phyloP scores from a whole-genome alignment of 768 basidiomycete species.

The Hygrocybe punicea region DNA sequence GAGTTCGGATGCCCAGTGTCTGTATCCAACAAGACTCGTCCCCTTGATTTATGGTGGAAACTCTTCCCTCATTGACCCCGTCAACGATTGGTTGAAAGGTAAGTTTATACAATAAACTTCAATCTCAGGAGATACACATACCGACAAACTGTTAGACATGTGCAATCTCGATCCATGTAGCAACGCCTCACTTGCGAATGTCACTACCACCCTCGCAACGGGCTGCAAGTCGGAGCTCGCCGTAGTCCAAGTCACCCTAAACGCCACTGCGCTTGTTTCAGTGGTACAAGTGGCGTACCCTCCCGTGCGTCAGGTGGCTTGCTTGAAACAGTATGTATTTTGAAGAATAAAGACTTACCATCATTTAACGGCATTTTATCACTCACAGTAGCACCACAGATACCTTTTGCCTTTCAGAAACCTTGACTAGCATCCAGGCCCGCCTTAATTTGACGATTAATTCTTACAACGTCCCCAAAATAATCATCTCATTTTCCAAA shows the following conservation, averaged over 20 bases:
- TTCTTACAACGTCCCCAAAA: slow-evolving; percentile 25
- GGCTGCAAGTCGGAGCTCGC: slow-evolving; percentile 44
- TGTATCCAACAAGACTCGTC: slow-evolving; percentile 47
- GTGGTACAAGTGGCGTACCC: slow-evolving; percentile 57
- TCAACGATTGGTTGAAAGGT: slow-evolving; percentile 60
- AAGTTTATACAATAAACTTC: neutral
- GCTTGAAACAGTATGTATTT: slow-evolving; percentile 60
- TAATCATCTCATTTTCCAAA: neutral
- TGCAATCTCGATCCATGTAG: slow-evolving; percentile 53
- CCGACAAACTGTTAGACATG: slow-evolving; percentile 17
- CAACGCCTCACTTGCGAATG: slow-evolving; percentile 54
- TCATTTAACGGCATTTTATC: neutral
- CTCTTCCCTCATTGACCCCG: slow-evolving; percentile 43
- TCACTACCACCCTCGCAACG: slow-evolving; percentile 51
- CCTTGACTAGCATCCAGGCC: slow-evolving; percentile 50
- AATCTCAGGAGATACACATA: neutral
- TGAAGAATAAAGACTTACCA: neutral
- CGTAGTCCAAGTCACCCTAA: slow-evolving; percentile 25
- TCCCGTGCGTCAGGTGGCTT: slow-evolving; percentile 50
- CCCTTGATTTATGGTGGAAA: slow-evolving; percentile 35
- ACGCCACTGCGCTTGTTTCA: slow-evolving; percentile 27
- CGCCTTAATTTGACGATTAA: slow-evolving; percentile 38
- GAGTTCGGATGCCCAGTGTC: slow-evolving; percentile 47
- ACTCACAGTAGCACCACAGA: neutral
- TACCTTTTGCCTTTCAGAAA: slow-evolving; percentile 50